Evolutionary conservation across 495 filamentous ascomycete genomes (phyloP), one percentile per base, ranked within the genome.

Genomic region (Aspergillus campestris): DNA sequence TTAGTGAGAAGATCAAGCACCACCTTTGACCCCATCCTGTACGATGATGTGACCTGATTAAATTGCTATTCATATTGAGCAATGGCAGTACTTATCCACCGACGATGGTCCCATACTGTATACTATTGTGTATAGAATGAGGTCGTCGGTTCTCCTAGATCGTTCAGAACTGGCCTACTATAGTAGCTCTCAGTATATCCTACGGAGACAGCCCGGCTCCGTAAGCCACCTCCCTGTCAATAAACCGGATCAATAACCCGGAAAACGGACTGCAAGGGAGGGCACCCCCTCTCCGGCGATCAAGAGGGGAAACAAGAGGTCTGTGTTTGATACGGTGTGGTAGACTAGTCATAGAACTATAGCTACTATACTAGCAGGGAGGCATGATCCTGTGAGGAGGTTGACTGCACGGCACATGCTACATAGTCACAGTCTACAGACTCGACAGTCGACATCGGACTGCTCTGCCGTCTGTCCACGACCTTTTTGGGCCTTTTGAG

Each of bases 1-100:
- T 37, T 42, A 32, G 44, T 45, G 37, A 43, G 40, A 38, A 13
- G 31, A 46, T 46, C 44, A 56, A 56, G 53, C 53, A 50, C 18
- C 18, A 24, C 18, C 4, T 24, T 24, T 24, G 18, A 24, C 18
- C 18, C 18, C 18, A 24, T 24, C 4, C 18, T 24, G 18, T 24
- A 24, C 18, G 18, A 24, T 24, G 18, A 24, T 24, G 18, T 24
- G 18, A 24, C 18, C 18, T 24, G 18, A 24, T 24, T 24, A 24
- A 24, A 24, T 24, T 24, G 18, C 18, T 24, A 24, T 24, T 24
- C 18, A 24, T 24, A 24, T 24, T 24, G 18, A 24, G 18, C 18
- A 24, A 24, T 24, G 18, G 18, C 4, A 24, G 18, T 4, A 24
- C 18, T 24, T 24, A 24, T 24, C 18, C 18, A 24, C 18, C 4